Conservation (phyloP, 352 stramenopile species). For the Phytophthora parvispora region DNA sequence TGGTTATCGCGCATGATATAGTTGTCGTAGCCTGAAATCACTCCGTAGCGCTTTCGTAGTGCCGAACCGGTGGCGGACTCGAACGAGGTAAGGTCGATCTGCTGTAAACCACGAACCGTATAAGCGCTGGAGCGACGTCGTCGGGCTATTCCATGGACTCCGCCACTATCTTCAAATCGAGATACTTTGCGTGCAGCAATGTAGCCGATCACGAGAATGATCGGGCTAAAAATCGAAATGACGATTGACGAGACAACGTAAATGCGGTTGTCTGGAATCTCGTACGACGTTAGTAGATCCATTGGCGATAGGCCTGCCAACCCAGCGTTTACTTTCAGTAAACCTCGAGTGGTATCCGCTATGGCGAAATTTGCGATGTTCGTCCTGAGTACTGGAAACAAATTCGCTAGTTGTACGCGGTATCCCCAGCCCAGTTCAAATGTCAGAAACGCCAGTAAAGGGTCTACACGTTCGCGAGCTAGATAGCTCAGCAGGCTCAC, state of each 20-base stretch:
- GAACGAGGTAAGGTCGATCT: slow-evolving; percentile 37
- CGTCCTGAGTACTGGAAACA: slow-evolving; percentile 22
- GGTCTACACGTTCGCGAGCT: slow-evolving; percentile 36
- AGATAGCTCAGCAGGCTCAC: slow-evolving; percentile 33
- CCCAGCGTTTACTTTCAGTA: slow-evolving; percentile 16
- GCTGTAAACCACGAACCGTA: background rate
- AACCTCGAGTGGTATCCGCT: slow-evolving; percentile 12
- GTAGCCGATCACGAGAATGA: slow-evolving; percentile 34
- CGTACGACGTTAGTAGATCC: slow-evolving; percentile 31
- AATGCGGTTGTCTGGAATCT: slow-evolving; percentile 13
- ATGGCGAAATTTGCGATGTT: slow-evolving; percentile 26
- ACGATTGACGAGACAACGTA: slow-evolving; percentile 22
- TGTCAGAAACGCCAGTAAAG: slow-evolving; percentile 28
- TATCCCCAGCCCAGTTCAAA: slow-evolving; percentile 39
- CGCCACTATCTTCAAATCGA: slow-evolving; percentile 9
- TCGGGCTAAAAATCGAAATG: slow-evolving; percentile 32
- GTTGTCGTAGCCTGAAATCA: slow-evolving; percentile 41
- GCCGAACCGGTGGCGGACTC: slow-evolving; percentile 36
- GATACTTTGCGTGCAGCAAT: slow-evolving; percentile 30
- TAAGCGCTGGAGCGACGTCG: slow-evolving; percentile 17
- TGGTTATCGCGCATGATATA: slow-evolving; percentile 38
- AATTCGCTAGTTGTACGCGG: slow-evolving; percentile 7
- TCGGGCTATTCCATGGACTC: background rate
- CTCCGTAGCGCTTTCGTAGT: slow-evolving; percentile 28
- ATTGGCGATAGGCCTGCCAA: slow-evolving; percentile 33